Conservation (phyloP, 2,329 filamentous ascomycete species). For the Neoarthrinium moseri region DNA sequence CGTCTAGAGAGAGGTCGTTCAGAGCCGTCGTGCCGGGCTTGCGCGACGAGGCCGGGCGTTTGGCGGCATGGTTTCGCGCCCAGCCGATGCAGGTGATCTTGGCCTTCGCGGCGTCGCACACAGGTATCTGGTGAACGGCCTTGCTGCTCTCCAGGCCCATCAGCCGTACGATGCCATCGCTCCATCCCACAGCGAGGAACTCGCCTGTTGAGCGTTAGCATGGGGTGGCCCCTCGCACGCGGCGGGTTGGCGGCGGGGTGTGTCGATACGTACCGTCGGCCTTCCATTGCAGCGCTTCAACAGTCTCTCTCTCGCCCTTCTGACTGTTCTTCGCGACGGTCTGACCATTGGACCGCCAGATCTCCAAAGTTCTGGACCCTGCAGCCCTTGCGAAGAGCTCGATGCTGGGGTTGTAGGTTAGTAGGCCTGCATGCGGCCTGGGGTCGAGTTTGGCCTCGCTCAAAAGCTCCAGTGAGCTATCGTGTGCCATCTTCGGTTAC, state of each 20-base stretch:
- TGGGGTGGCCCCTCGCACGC: no score
- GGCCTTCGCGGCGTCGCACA: constrained; percentile 42
- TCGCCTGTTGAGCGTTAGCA: constrained; percentile 51
- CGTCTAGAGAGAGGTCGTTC: constrained; percentile 27
- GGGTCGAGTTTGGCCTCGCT: constrained; percentile 59
- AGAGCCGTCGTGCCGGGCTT: constrained; percentile 21
- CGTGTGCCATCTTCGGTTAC: constrained; percentile 17
- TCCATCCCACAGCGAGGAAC: constrained; percentile 80
- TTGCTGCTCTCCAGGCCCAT: constrained; percentile 81
- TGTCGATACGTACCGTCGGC: constrained; percentile 60
- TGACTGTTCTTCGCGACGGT: constrained; percentile 53
- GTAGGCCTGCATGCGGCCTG: constrained; percentile 53
- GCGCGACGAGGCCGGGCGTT: constrained; percentile 15
- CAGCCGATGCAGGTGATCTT: constrained; percentile 54
- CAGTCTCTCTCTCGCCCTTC: constrained; percentile 38
- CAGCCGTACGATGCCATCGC: constrained; percentile 73
- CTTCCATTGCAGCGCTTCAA: constrained; percentile 61
- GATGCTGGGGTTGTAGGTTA: constrained; percentile 80
- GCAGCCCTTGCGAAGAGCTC: constrained; percentile 76
- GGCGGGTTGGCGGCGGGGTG: no score
- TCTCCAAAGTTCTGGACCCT: constrained; percentile 66
- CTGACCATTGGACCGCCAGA: constrained; percentile 79
- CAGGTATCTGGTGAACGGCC: constrained; percentile 68
- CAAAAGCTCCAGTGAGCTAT: constrained; percentile 47
- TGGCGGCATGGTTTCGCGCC: constrained; percentile 43